A percentile compares a stretch with the other conserved stretches of the same genome.
Conservation (phyloP, 73 alveolate species). For the Diophrys appendiculata region DNA sequence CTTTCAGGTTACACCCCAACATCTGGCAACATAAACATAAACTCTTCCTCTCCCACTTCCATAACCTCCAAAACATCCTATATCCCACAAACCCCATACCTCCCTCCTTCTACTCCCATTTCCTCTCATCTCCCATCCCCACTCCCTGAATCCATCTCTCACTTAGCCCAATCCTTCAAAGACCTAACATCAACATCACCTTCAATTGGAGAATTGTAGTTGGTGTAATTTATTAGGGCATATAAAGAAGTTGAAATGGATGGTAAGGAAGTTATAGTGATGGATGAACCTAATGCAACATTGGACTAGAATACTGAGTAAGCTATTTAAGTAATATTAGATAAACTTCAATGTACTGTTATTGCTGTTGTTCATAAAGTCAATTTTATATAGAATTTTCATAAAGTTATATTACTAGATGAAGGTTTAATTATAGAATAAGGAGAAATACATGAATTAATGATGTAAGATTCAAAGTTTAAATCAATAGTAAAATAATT, state of each 20-base stretch:
- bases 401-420: too few species aligned
- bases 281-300: not conserved
- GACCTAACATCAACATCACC: not conserved
- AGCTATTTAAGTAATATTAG: too few species aligned
- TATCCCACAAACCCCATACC: not conserved
- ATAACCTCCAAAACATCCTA: not conserved
- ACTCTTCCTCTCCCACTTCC: conserved; percentile 4
- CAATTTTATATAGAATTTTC: too few species aligned
- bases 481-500: too few species aligned
- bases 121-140: not conserved
- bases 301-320: not conserved
- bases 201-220: not conserved
- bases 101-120: not conserved
- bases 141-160: not conserved
- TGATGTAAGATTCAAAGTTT: too few species aligned
- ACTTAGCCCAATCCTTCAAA: not conserved
- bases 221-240: not conserved
- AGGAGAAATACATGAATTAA: too few species aligned
- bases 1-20: conserved; percentile 52
- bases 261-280: not conserved
- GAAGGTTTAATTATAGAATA: too few species aligned
- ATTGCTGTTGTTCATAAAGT: too few species aligned
- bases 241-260: too few species aligned
- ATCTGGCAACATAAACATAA: conserved; percentile 59
- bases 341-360: too few species aligned